A percentile compares a stretch with the other conserved stretches of the same genome.
phyloP scores from a whole-genome alignment of 2,329 filamentous ascomycete species.

The Aureobasidium sp. region DNA sequence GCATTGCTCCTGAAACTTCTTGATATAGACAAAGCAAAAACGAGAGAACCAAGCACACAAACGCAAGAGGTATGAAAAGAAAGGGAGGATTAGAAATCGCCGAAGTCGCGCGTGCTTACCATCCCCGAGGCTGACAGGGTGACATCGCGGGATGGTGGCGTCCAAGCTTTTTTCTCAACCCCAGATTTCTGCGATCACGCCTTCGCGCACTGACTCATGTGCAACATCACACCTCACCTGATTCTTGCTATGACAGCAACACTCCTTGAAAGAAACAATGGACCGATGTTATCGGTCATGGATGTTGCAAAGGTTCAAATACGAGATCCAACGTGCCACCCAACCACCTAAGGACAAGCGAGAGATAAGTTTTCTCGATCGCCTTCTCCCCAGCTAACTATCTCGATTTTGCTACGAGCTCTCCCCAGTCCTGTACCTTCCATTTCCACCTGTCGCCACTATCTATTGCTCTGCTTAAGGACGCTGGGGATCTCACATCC shows the following conservation, averaged over 20 bases:
- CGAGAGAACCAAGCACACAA: not conserved
- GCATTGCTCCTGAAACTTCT: not conserved
- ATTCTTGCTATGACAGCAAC: not conserved
- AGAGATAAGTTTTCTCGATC: no score
- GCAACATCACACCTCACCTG: constrained; percentile 9
- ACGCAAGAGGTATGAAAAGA: not conserved
- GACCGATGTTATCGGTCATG: not conserved
- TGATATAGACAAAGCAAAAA: not conserved
- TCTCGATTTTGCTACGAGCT: no score
- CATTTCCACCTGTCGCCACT: no score
- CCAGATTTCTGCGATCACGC: constrained; percentile 8
- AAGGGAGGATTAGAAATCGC: not conserved
- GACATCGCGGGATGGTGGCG: not conserved
- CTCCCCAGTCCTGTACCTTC: no score
- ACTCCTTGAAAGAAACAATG: not conserved
- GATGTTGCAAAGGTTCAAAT: not conserved
- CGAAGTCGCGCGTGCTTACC: constrained; percentile 3
- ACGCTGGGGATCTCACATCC: no score
- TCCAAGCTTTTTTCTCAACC: constrained; percentile 3
- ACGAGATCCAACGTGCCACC: no score
- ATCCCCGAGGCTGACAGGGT: not conserved
- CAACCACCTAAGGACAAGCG: no score
- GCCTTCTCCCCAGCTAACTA: no score
- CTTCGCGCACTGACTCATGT: not conserved
- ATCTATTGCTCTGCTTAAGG: no score